A percentile compares a stretch with the other conserved stretches of the same genome.
These are phyloP conservation scores for Microcyclospora pomicola DNA, from an alignment of 2,329 filamentous ascomycete genomes.

Conservation along the genomic window DNA sequence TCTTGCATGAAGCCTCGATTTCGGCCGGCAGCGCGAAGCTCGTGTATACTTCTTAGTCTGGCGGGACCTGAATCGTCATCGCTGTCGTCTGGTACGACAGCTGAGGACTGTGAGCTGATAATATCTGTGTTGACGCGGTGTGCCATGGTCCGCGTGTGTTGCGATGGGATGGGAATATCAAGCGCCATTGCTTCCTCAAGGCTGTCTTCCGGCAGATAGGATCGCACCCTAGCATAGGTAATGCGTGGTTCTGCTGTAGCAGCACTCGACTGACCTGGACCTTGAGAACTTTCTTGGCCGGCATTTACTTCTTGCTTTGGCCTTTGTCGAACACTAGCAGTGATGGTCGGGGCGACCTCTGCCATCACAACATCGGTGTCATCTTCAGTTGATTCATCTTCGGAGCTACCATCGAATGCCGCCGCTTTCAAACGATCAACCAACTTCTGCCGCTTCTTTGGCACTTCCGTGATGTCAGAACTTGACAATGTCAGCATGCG, in stretches of 20 bases:
- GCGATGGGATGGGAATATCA: conserved; percentile 15
- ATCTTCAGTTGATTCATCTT: conserved; percentile 9
- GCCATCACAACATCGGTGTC: too few species aligned
- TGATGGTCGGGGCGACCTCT: background rate
- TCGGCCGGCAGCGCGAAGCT: conserved; percentile 44
- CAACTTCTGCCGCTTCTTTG: conserved; percentile 13
- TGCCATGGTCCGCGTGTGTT: conserved; percentile 6
- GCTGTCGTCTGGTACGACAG: conserved; percentile 31
- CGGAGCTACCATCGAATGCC: conserved; percentile 8
- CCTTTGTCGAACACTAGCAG: too few species aligned
- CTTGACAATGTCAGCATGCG: conserved; percentile 10
- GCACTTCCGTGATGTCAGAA: conserved; percentile 12
- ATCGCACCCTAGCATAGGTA: conserved; percentile 47
- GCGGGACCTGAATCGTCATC: conserved; percentile 30
- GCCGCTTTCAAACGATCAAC: conserved; percentile 22
- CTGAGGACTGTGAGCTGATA: conserved; percentile 13
- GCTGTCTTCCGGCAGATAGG: conserved; percentile 42
- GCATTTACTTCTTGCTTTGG: too few species aligned
- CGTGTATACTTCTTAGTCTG: conserved; percentile 44
- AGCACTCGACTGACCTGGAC: background rate
- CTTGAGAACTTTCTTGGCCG: too few species aligned
- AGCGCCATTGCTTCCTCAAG: conserved; percentile 25
- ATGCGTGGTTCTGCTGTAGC: conserved; percentile 25
- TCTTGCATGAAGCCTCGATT: conserved; percentile 44
- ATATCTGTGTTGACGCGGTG: background rate